Evolutionary conservation across 179 eudicot species (phyloP).

Genomic region (Actinidia chinensis): DNA sequence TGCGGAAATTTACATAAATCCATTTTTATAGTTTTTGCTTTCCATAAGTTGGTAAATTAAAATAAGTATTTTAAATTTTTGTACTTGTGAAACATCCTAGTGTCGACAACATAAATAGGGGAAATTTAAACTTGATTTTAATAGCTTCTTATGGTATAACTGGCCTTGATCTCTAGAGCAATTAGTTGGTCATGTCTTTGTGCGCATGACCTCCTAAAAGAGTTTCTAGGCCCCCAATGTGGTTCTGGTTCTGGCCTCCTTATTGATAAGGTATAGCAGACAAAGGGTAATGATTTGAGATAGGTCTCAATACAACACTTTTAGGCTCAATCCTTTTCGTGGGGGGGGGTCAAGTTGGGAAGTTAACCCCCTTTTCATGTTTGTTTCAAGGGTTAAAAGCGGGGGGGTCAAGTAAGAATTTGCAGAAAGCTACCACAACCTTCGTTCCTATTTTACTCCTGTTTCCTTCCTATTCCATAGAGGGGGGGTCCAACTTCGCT

Average conservation of each 20-base stretch:
- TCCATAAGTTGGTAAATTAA: too few species aligned
- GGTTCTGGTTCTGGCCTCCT: background rate
- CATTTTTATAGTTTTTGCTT: too few species aligned
- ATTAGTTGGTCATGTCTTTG: background rate
- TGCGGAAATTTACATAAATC: too few species aligned
- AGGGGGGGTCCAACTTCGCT: constrained; percentile 54
- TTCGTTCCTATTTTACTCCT: constrained; percentile 51
- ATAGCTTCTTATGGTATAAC: background rate
- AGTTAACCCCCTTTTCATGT: constrained; percentile 17
- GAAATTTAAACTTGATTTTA: background rate
- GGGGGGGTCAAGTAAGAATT: constrained; percentile 57
- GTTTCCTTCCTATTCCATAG: constrained; percentile 61
- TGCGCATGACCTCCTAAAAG: background rate
- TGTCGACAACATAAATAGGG: background rate
- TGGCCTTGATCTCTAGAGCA: background rate
- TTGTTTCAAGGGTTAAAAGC: constrained; percentile 64
- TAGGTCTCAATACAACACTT: background rate
- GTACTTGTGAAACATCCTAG: too few species aligned
- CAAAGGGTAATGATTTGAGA: background rate
- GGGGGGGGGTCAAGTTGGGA: too few species aligned
- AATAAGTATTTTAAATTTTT: too few species aligned
- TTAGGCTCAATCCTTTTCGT: too few species aligned
- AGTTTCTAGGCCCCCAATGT: background rate
- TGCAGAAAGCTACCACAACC: constrained; percentile 62
- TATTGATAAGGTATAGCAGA: background rate